Conservation (phyloP, 1,139 yeast species). For the Candida frijolesensis region DNA sequence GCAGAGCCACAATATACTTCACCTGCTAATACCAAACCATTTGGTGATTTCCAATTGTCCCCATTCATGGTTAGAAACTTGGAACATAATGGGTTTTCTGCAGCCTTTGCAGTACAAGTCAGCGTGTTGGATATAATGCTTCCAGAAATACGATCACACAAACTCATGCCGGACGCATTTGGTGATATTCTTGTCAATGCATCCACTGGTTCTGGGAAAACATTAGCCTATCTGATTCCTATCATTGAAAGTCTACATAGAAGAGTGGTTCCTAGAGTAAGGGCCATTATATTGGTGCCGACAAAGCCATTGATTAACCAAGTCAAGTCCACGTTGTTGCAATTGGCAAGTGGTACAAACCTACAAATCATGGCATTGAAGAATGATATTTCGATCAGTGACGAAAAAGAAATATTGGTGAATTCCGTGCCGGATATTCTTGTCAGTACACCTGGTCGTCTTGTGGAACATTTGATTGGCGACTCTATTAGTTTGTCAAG, state of each 20-base stretch:
- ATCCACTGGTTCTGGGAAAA: conserved; percentile 95
- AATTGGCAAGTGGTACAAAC: conserved; percentile 67
- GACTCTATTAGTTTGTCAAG: conserved; percentile 44
- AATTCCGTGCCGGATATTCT: conserved; percentile 70
- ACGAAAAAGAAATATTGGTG: conserved; percentile 58
- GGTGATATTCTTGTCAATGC: conserved; percentile 91
- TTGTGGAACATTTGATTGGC: conserved; percentile 77
- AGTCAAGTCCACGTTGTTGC: conserved; percentile 66
- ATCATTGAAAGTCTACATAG: conserved; percentile 65
- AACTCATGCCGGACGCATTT: conserved; percentile 56
- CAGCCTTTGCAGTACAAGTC: conserved; percentile 80
- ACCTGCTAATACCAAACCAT: conserved; percentile 45
- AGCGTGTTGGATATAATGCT: conserved; percentile 63
- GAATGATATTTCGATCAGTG: conserved; percentile 60
- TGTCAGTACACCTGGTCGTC: conserved; percentile 88
- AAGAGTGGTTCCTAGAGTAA: conserved; percentile 69
- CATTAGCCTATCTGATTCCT: conserved; percentile 87
- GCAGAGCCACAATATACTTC: conserved; percentile 61
- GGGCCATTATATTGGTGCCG: conserved; percentile 85
- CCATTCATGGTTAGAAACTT: conserved; percentile 50
- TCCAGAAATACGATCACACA: conserved; percentile 46
- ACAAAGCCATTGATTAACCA: conserved; percentile 87
- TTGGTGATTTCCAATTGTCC: conserved; percentile 43
- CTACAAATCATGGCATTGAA: conserved; percentile 61
- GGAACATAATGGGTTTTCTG: conserved; percentile 40